Evolutionary conservation across 257 asterid genomes (phyloP).

Genomic region (Ligustrum vulgare): DNA sequence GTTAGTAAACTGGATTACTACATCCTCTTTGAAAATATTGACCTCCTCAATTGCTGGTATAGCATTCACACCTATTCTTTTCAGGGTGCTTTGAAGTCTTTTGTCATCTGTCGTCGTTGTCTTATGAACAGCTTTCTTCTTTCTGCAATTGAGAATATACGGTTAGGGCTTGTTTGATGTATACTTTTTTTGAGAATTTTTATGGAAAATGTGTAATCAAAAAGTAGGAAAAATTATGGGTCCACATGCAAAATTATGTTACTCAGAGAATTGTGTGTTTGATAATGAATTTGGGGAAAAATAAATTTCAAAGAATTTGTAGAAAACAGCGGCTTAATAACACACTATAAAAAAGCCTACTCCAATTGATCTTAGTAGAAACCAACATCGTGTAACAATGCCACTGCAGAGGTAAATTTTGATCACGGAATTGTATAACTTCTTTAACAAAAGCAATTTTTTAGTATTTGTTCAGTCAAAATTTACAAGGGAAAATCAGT

Average conservation of each 20-base stretch:
- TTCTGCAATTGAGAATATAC: constrained; percentile 34
- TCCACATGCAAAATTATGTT: too few relatives aligned
- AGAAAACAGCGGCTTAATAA: too few relatives aligned
- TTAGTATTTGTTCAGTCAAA: not conserved
- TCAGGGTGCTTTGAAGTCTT: constrained; percentile 73
- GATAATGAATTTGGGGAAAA: too few relatives aligned
- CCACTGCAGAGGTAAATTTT: not conserved
- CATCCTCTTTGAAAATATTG: constrained; percentile 77
- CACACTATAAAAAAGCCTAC: not conserved
- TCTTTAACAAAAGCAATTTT: too few relatives aligned
- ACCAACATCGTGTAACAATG: not conserved
- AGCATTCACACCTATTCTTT: constrained; percentile 77
- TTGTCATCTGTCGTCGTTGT: constrained; percentile 74
- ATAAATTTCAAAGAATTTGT: too few relatives aligned
- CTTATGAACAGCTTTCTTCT: constrained; percentile 87
- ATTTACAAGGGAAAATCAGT: not conserved
- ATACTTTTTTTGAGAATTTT: too few relatives aligned
- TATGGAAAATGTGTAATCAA: too few relatives aligned
- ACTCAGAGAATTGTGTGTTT: too few relatives aligned
- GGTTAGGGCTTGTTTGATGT: not conserved
- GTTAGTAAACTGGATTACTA: constrained; percentile 59
- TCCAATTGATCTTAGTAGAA: not conserved
- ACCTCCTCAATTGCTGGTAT: constrained; percentile 81
- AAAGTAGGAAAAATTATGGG: too few relatives aligned
- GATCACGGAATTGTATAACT: not conserved